Percentiles rank a stretch among this genome's conserved stretches.
Conservation (phyloP, 2,329 filamentous ascomycete genomes). For the Huntiella bhutanensis region DNA sequence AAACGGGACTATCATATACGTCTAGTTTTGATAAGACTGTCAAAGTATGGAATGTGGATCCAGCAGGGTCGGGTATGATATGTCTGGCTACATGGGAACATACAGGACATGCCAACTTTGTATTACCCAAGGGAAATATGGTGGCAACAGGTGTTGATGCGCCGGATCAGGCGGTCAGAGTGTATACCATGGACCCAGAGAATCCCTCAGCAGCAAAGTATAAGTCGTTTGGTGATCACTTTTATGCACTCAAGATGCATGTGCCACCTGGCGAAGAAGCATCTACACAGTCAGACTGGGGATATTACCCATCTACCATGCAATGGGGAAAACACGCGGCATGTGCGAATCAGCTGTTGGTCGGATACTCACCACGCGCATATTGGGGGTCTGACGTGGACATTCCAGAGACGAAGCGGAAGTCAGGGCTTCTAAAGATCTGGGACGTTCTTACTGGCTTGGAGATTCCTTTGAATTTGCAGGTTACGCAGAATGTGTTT, state of each 20-base stretch:
- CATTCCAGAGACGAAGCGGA: conserved; percentile 37
- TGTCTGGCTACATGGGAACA: conserved; percentile 33
- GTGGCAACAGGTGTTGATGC: conserved; percentile 43
- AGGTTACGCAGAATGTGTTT: conserved; percentile 40
- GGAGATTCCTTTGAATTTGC: conserved; percentile 29
- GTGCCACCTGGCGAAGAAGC: not conserved
- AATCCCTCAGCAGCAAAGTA: conserved; percentile 22
- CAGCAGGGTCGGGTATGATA: conserved; percentile 22
- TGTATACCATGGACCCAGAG: conserved; percentile 29
- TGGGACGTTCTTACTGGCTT: conserved; percentile 32
- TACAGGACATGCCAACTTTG: conserved; percentile 42
- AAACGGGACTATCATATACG: conserved; percentile 31
- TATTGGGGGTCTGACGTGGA: conserved; percentile 32
- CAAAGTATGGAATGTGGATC: conserved; percentile 34
- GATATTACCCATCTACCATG: conserved; percentile 43
- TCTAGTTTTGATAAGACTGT: conserved; percentile 44
- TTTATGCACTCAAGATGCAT: not conserved
- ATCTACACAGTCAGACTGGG: conserved; percentile 26
- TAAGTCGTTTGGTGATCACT: conserved; percentile 16
- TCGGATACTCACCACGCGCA: conserved; percentile 44
- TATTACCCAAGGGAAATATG: conserved; percentile 24
- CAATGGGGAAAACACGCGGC: conserved; percentile 34
- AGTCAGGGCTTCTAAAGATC: conserved; percentile 39
- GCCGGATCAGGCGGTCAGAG: conserved; percentile 31
- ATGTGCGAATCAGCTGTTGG: conserved; percentile 33